Percentiles rank a stretch among this genome's conserved stretches.
These are phyloP conservation scores for Chaetomiaceae sp. DNA, from an alignment of 2,329 filamentous ascomycete genomes.

Conservation along the genomic window DNA sequence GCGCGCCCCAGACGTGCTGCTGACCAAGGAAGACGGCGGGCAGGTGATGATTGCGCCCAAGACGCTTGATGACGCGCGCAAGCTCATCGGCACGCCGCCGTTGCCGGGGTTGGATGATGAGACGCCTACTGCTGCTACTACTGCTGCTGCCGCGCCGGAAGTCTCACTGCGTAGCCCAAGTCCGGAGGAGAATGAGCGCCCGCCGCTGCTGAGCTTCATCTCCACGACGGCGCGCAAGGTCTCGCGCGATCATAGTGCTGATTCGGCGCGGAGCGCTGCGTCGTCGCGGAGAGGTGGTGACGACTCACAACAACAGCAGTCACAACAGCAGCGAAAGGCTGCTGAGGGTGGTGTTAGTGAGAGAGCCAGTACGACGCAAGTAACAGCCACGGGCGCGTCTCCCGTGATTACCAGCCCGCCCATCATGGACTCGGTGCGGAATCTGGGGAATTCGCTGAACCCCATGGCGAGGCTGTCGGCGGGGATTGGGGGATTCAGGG, in stretches of 20 bases:
- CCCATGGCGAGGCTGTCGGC: conserved; percentile 71
- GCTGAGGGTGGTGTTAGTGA: not conserved
- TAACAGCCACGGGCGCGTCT: conserved; percentile 30
- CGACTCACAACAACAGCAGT: conserved; percentile 7
- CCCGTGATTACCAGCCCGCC: conserved; percentile 49
- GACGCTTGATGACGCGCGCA: conserved; percentile 87
- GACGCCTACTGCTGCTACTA: not conserved
- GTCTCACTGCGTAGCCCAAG: not conserved
- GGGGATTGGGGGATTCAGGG: conserved; percentile 68
- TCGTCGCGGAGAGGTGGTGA: conserved; percentile 50
- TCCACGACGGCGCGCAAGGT: conserved; percentile 52
- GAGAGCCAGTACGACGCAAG: conserved; percentile 21
- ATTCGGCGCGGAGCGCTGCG: conserved; percentile 63
- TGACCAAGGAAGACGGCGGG: conserved; percentile 35
- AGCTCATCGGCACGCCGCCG: conserved; percentile 72
- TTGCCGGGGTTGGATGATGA: conserved; percentile 25
- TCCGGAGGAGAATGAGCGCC: conserved; percentile 10
- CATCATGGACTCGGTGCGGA: conserved; percentile 74
- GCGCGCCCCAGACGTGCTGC: conserved; percentile 43
- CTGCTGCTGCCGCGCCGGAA: not conserved
- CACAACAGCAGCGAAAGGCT: conserved; percentile 27
- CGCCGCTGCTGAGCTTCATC: conserved; percentile 60
- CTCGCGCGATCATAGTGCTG: conserved; percentile 67
- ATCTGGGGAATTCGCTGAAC: conserved; percentile 74
- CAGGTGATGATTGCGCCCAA: conserved; percentile 67